Base-by-base conservation (phyloP, 495 filamentous ascomycete genomes). In the Hyaloscypha finlandica region DNA sequence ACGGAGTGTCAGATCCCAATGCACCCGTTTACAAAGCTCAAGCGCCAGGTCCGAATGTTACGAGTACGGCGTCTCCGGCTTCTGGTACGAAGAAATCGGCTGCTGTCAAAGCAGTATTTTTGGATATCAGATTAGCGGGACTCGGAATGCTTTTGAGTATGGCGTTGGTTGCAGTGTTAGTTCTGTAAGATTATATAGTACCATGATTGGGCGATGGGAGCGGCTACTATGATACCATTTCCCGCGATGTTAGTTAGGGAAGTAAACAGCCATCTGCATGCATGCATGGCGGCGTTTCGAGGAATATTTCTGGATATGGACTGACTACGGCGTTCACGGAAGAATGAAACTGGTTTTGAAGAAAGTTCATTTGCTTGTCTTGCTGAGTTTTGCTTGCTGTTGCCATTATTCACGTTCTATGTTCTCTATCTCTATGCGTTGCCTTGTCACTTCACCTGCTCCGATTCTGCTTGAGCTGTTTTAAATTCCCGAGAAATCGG, bases 21-120 rank as follows among this genome's bases (percentile, higher is more conserved):
- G 37, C 22, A 33, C 71, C 71, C 16, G 58, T 68, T 25, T 73
- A 73, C 51, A 48, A 42, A 30, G 57, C 16, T 11, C 64, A 67
- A 32, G 64, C 54, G 12, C 54, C 55, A 8, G 63, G 3, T 1
- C 45, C 63, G 32, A 35, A 33, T 42, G 31, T 22, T 30, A 57
- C 62, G 12, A 29, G 20, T 14, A 30, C 33, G 31, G 51, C 53
- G 2, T 48, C 42, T 48, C 25, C 25, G 25, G 42, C 8, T 12
- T 19, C 42, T 6, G 16, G 42, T 19, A 4, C 42, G 42, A 8
- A 6, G 11, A 11, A 4, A 0, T 64, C 62, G 19, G 33, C 6
- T 16, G 53, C 62, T 16, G 14, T 14, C 4, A 64, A 29, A 32
- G 42, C 22, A 32, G 6, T 45, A 3, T 3, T 39, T n/a, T 29